Base-by-base conservation (phyloP, 345 rosid genomes). In the Lepidium didymum region DNA sequence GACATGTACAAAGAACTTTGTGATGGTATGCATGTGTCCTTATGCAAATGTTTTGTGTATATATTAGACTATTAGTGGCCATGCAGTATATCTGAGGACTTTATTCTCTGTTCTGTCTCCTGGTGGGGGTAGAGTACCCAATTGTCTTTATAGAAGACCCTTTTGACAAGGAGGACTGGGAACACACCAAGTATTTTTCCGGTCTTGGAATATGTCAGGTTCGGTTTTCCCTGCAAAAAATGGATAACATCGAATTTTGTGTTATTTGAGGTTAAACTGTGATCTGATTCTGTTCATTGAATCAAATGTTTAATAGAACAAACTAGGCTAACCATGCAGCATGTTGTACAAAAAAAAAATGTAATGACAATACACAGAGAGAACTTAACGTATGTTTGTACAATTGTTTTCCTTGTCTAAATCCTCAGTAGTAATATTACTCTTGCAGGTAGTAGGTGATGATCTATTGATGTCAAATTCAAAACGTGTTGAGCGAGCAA, bases 81-180 rank as follows among this genome's bases (percentile, higher is more conserved):
- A 29, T 56, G 11, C n/a, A 40, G 14, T 60, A 50, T n/a, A n/a
- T 33, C 31, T 73, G 47, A 64, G 10, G 54, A 59, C n/a, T 54
- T 62, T 49, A 15, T 67, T 41, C 57, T 69, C 52, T 36, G 35
- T 60, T 68, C 74, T 45, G 56, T 65, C 51, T 70, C 49, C 41
- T 56, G 49, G 50, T 77, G 68, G 55, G 42, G 35, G 31, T 70
- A 94, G 99, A 85, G 36, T 91, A 91, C 76, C 96, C 95, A 18
- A 85, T 94, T 64, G 81, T 87, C 15, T 89, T 88, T 36, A 86
- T 94, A 40, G 97, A 94, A 85, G 99, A 94, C 79, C 99, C 99
- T 43, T 94, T 94, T 72, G 99, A 94, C 80, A 91, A 79, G 84
- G 99, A 94, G 79, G 99, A 94, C 50, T 91, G 99, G 97, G 99